phyloP scores from a whole-genome alignment of 2,329 filamentous ascomycete species.

The Plenodomus lindquistii region DNA sequence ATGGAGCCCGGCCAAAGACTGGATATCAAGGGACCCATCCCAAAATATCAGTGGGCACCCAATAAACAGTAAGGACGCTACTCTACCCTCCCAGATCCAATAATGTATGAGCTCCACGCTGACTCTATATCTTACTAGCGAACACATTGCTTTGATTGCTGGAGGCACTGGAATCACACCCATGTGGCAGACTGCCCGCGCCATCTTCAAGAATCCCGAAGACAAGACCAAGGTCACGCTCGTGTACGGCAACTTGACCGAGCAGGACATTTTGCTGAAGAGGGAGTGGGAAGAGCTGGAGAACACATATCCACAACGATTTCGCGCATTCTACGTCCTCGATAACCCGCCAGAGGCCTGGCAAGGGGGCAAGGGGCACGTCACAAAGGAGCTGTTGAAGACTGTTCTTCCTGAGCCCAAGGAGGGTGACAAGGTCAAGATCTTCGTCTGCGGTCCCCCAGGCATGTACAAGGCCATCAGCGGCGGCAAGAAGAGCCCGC shows the following conservation, averaged over 20 bases:
- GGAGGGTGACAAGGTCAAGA: constrained; percentile 81
- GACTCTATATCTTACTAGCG: constrained; percentile 14
- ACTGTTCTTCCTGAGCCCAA: constrained; percentile 92
- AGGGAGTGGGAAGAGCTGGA: constrained; percentile 83
- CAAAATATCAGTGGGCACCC: constrained; percentile 85
- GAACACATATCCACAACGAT: constrained; percentile 92
- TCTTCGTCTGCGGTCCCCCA: constrained; percentile 94
- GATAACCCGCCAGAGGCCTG: constrained; percentile 82
- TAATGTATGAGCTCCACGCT: too few species aligned
- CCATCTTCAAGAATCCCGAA: constrained; percentile 93
- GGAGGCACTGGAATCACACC: constrained; percentile 96
- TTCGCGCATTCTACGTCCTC: constrained; percentile 92
- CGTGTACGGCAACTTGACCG: constrained; percentile 85
- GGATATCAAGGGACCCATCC: constrained; percentile 91
- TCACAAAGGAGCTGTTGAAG: constrained; percentile 92
- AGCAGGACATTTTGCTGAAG: constrained; percentile 91
- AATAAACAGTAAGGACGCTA: constrained; percentile 74
- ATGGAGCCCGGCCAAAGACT: constrained; percentile 81
- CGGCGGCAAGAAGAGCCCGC: constrained; percentile 86
- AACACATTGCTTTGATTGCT: constrained; percentile 84
- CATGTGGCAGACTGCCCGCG: constrained; percentile 91
- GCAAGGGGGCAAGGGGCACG: constrained; percentile 75
- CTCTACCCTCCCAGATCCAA: constrained; percentile 3
- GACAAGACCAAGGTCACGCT: constrained; percentile 98
- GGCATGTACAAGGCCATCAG: constrained; percentile 92